Base-by-base conservation (phyloP, 495 filamentous ascomycete genomes). In the Trichoderma erinaceum region DNA sequence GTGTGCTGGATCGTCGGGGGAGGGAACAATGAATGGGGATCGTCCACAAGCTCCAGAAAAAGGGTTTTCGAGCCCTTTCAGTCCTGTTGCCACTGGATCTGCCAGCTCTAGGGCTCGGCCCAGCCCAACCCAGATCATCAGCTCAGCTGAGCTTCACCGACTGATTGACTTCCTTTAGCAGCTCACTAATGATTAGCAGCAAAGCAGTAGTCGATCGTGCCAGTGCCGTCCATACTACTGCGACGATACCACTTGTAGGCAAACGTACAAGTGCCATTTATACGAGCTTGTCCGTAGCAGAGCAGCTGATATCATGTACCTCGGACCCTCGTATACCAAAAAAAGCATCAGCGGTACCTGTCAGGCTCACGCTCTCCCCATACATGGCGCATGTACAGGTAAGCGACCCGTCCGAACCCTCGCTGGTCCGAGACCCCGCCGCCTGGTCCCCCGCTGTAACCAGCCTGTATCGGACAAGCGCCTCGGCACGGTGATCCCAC, bases 401-500 rank as follows among this genome's bases (percentile, higher is more conserved):
- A 38, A 38, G 35, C 35, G 35, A 38, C 35, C 35, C 35, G 35
- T 38, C 7, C 2, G 35, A 32, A 29, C 56, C 56, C 56, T 32
- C 56, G 56, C 23, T 32, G 56, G 29, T 61, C 4, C 56, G 48
- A 25, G 18, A 52, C 48, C 48, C 48, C 48, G 48, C 48, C 48
- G 48, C 15, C 18, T 38, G 18, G 10, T 23, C 21, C 50, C 50
- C 50, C 5, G 50, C 21, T 56, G 56, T 10, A 61, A 61, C 56
- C 56, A 61, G 56, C 56, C 56, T 61, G 10, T 29, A 29, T 29
- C 21, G 56, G 56, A 29, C 56, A 61, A 61, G 56, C 56, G 23
- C 23, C 23, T 61, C 56, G 56, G 56, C 56, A 61, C 56, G 56
- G 56, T 61, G 56, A 61, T 61, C 56, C 56, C 56, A 61, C 56